These are phyloP conservation scores for Curvularia sp. DNA, from an alignment of 2,329 filamentous ascomycete genomes.

Conservation along the genomic window DNA sequence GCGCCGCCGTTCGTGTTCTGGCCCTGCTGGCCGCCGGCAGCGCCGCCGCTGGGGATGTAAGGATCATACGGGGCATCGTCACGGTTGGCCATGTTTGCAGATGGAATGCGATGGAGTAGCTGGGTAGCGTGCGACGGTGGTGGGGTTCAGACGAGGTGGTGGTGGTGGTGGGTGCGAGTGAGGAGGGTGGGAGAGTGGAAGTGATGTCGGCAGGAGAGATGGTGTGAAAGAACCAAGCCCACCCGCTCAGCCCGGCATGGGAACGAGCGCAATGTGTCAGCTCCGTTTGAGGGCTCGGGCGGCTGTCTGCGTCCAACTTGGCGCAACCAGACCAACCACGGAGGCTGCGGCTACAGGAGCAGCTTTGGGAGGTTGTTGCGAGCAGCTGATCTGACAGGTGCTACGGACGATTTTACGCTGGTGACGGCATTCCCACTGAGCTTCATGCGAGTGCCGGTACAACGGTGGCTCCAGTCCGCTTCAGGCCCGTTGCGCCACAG, in stretches of 20 bases:
- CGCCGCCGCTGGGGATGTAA: constrained; percentile 56
- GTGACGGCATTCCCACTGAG: constrained; percentile 16
- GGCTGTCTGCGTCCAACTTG: constrained; percentile 37
- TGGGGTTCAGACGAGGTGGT: constrained; percentile 21
- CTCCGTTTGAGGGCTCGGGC: constrained; percentile 43
- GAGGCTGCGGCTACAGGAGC: constrained; percentile 9
- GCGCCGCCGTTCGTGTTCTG: too few relatives aligned
- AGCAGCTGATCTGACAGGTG: constrained; percentile 8
- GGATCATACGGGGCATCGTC: constrained; percentile 78
- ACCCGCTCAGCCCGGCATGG: constrained; percentile 26
- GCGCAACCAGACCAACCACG: constrained; percentile 23
- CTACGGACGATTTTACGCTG: constrained; percentile 4
- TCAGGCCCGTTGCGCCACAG: constrained; percentile 19
- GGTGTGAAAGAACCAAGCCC: constrained; percentile 23
- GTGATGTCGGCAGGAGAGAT: constrained; percentile 34
- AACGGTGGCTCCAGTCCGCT: constrained; percentile 12
- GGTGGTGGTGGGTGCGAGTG: constrained; percentile 27
- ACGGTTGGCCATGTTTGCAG: constrained; percentile 54
- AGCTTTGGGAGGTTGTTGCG: constrained; percentile 4
- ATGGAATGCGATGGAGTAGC: constrained; percentile 10
- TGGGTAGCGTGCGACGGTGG: constrained; percentile 26
- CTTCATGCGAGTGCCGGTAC: constrained; percentile 15
- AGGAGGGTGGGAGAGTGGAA: constrained; percentile 19
- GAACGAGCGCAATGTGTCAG: constrained; percentile 36
- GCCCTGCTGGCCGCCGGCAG: too few relatives aligned